A percentile compares a stretch with the other conserved stretches of the same genome.
Evolutionary conservation across 768 basidiomycete species (phyloP).

Genomic region (Boletus subcaerulescens): DNA sequence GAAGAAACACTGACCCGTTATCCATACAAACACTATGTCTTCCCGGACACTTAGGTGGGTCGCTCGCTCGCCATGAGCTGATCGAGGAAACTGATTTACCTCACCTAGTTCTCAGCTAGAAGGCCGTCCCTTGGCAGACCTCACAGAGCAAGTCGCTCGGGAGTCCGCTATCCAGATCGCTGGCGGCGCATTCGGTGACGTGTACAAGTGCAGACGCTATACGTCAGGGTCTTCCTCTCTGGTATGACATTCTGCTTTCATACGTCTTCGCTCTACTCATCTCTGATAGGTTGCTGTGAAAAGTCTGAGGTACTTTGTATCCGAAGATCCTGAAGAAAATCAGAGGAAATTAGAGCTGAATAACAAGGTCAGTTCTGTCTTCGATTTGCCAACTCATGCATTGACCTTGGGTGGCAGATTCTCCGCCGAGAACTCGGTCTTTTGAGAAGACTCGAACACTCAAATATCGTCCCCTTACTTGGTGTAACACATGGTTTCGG

Average conservation of each 20-base stretch:
- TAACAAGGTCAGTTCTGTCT: neutral
- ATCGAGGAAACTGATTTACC: neutral
- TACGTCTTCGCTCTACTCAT: neutral
- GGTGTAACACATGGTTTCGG: neutral
- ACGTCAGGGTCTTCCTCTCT: neutral
- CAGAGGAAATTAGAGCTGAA: neutral
- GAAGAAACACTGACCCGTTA: no score
- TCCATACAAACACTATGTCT: neutral
- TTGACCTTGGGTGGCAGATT: neutral
- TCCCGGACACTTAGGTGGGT: neutral
- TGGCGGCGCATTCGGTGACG: neutral
- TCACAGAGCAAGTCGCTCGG: neutral
- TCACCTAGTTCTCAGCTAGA: neutral
- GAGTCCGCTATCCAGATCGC: neutral
- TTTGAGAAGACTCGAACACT: neutral
- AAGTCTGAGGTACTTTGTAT: neutral
- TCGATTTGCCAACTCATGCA: neutral
- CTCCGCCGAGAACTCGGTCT: neutral
- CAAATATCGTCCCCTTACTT: neutral
- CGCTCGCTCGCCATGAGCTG: neutral
- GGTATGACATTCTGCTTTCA: neutral
- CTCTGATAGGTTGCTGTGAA: neutral
- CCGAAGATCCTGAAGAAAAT: neutral
- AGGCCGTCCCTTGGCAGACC: neutral
- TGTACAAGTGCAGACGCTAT: conserved; percentile 1